Evolutionary conservation across 2,329 filamentous ascomycete genomes (phyloP).

Genomic region (Botryotinia calthae): DNA sequence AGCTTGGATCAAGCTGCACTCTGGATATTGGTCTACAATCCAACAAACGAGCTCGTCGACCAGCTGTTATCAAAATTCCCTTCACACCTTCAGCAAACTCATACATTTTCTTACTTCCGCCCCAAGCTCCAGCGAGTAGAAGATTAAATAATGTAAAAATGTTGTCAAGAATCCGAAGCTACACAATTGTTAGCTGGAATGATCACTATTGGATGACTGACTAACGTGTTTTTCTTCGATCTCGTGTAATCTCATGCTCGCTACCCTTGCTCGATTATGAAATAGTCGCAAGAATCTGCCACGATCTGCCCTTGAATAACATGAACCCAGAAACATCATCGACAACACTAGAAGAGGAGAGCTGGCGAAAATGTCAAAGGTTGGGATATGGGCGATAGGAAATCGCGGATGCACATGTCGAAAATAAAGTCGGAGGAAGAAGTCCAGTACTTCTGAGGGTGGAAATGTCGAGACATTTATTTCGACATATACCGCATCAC

Average conservation of each 20-base stretch:
- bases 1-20: slow-evolving; percentile 25
- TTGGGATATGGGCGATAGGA: slow-evolving; percentile 34
- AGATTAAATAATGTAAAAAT: slow-evolving; percentile 35
- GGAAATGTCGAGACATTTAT: slow-evolving; percentile 33
- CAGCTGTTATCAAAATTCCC: slow-evolving; percentile 33
- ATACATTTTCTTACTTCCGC: slow-evolving; percentile 34
- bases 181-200: slow-evolving; percentile 17
- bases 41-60: slow-evolving; percentile 31
- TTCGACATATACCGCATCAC: slow-evolving; percentile 20
- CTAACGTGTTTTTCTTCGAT: slow-evolving; percentile 33
- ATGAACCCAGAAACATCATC: slow-evolving; percentile 38
- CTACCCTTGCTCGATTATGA: slow-evolving; percentile 33
- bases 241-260: slow-evolving; percentile 29
- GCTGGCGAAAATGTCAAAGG: slow-evolving; percentile 33
- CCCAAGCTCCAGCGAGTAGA: slow-evolving; percentile 35
- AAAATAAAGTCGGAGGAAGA: slow-evolving; percentile 35
- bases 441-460: slow-evolving; percentile 33
- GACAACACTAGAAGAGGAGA: slow-evolving; percentile 32
- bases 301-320: slow-evolving; percentile 33
- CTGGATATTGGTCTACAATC: slow-evolving; percentile 32
- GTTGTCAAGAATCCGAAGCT: slow-evolving; percentile 34
- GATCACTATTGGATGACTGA: background rate
- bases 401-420: slow-evolving; percentile 34
- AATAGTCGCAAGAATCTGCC: slow-evolving; percentile 34
- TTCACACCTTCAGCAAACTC: slow-evolving; percentile 36